Percentiles rank a stretch among this genome's conserved stretches.
Evolutionary conservation across 148 eudicot genomes (phyloP).

Genomic region (Fagopyrum esculentum): DNA sequence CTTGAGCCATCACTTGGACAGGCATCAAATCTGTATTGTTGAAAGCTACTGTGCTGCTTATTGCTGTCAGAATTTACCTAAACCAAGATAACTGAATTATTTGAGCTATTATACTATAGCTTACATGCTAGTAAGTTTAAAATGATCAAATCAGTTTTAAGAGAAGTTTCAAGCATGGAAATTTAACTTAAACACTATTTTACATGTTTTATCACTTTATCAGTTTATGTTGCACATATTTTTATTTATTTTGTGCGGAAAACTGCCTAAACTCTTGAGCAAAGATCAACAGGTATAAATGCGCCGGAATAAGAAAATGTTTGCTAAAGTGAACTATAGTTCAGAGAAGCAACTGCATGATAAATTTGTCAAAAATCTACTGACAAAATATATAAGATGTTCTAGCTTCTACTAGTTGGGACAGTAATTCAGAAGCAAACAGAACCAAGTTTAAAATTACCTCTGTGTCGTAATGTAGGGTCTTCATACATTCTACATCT

Average conservation of each 20-base stretch:
- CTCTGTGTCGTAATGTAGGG: slow-evolving; percentile 84
- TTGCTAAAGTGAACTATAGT: not conserved
- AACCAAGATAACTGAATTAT: slow-evolving; percentile 13
- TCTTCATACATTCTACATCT: slow-evolving; percentile 84
- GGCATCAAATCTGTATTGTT: slow-evolving; percentile 33
- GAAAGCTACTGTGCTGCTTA: slow-evolving; percentile 26
- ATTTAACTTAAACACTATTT: not conserved
- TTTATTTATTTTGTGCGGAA: not conserved
- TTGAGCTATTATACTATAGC: not conserved
- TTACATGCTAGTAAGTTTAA: not conserved
- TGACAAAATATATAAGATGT: not conserved
- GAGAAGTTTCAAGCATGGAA: not conserved
- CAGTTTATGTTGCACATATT: not conserved
- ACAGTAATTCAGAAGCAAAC: slow-evolving; percentile 5
- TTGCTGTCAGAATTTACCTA: slow-evolving; percentile 36
- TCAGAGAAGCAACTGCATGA: not conserved
- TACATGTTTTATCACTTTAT: not conserved
- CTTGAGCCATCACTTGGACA: slow-evolving; percentile 43
- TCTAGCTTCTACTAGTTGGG: slow-evolving; percentile 5
- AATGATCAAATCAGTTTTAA: not conserved
- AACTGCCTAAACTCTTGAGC: not conserved
- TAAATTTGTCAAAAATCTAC: not conserved
- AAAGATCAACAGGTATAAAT: not conserved
- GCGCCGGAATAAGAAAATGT: not conserved
- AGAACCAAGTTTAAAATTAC: slow-evolving; percentile 28